phyloP scores from a whole-genome alignment of 2,329 filamentous ascomycete genomes.

The Ceratocystis papillata region DNA sequence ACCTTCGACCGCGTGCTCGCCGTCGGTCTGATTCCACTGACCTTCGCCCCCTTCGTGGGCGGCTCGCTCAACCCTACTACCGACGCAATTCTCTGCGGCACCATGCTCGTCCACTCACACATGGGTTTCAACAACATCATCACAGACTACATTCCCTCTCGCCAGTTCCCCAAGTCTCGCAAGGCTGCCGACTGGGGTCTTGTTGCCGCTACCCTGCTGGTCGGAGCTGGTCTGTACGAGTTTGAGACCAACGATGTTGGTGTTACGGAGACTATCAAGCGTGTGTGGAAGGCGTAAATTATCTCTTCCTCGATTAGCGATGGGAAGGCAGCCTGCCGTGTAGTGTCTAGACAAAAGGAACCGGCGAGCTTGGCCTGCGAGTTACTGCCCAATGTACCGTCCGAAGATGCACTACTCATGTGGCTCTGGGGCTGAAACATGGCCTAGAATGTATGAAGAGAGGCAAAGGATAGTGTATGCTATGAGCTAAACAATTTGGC shows the following conservation, averaged over 20 bases:
- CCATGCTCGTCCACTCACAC: conserved; percentile 84
- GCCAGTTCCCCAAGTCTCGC: conserved; percentile 56
- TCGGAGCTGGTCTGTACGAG: conserved; percentile 86
- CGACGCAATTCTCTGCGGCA: conserved; percentile 74
- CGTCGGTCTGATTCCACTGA: conserved; percentile 72
- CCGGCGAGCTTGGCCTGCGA: not conserved
- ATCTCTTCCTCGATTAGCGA: not conserved
- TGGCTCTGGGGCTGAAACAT: not conserved
- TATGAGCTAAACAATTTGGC: not conserved
- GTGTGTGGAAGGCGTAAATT: conserved; percentile 70
- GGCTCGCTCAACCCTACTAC: conserved; percentile 81
- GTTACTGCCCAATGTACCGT: not conserved
- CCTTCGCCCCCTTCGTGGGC: conserved; percentile 80
- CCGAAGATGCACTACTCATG: not conserved
- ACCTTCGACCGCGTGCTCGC: conserved; percentile 82
- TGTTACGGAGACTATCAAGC: conserved; percentile 76
- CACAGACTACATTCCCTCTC: conserved; percentile 78
- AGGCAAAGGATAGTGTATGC: not conserved
- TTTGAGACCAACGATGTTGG: conserved; percentile 99
- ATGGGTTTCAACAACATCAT: conserved; percentile 87
- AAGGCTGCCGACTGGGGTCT: conserved; percentile 66
- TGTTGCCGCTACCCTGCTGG: conserved; percentile 65
- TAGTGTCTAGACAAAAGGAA: not conserved
- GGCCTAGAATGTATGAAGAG: not conserved
- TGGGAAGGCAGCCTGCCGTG: not conserved